Percentiles rank a stretch among this genome's conserved stretches.
These are phyloP conservation scores for Helianthus tuberosus DNA, from an alignment of 129 eudicot species.

Conservation along the genomic window DNA sequence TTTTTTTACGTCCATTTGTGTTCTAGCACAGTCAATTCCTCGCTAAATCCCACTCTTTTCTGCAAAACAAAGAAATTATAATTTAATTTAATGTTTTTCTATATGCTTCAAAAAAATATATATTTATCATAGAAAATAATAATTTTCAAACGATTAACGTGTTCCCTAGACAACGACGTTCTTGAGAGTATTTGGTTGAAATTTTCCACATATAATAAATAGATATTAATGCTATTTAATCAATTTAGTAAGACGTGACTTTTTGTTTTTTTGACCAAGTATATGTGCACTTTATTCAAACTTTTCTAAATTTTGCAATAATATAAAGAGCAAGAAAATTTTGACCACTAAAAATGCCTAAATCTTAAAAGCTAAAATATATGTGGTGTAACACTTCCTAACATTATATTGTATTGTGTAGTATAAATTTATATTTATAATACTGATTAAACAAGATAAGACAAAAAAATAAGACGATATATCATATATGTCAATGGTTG, in stretches of 20 bases:
- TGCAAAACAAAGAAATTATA: conserved; percentile 33
- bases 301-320: neutral
- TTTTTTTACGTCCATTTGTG: conserved; percentile 20
- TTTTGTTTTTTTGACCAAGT: conserved; percentile 9
- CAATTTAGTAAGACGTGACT: neutral
- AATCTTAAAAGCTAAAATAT: no score
- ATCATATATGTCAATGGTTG: no score
- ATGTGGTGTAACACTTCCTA: no score
- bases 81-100: neutral
- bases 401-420: no score
- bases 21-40: conserved; percentile 18
- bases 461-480: no score
- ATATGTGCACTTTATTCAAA: neutral
- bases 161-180: conserved; percentile 14
- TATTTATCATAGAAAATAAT: neutral
- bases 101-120: neutral
- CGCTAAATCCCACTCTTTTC: conserved; percentile 67
- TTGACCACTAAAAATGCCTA: neutral
- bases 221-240: neutral
- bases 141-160: neutral
- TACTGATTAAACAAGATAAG: no score
- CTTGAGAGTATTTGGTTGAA: neutral
- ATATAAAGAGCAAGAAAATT: neutral
- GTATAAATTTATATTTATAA: no score
- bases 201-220: no score